Conservation (phyloP, 2,329 filamentous ascomycete species). For the Ophiocordyceps robertsii region DNA sequence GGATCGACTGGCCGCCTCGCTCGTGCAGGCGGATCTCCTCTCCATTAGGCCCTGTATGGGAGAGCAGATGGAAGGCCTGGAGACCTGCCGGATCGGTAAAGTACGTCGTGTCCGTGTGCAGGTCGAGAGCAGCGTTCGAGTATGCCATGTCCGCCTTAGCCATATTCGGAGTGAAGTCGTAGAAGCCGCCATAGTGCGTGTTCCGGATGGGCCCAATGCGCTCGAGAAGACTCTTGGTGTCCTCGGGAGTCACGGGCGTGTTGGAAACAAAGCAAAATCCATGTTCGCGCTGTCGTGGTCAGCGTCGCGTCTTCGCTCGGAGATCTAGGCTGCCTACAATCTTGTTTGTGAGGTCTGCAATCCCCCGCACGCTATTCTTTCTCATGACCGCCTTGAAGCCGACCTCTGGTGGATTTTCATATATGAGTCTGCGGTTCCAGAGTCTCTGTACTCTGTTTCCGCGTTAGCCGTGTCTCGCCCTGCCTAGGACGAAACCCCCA, state of each 20-base stretch:
- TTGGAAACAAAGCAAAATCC: constrained; percentile 69
- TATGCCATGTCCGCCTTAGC: constrained; percentile 85
- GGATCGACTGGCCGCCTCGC: constrained; percentile 60
- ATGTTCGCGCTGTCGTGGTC: constrained; percentile 37
- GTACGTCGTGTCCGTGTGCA: constrained; percentile 92
- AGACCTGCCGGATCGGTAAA: constrained; percentile 86
- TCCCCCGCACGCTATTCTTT: constrained; percentile 27
- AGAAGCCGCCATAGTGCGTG: constrained; percentile 75
- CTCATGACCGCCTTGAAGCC: constrained; percentile 47
- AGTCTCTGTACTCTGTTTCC: constrained; percentile 1
- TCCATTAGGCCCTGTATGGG: constrained; percentile 29
- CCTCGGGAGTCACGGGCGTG: constrained; percentile 52
- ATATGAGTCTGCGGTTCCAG: constrained; percentile 18
- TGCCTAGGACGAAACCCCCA: not conserved
- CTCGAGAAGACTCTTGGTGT: constrained; percentile 63
- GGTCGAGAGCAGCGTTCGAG: constrained; percentile 67
- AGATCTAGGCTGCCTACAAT: constrained; percentile 35
- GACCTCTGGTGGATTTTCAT: constrained; percentile 41
- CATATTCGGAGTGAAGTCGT: constrained; percentile 80
- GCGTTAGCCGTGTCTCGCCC: not conserved
- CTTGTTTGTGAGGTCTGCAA: constrained; percentile 48
- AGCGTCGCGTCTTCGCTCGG: constrained; percentile 2
- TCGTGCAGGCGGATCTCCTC: not conserved
- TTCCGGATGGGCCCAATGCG: constrained; percentile 75
- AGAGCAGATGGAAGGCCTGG: constrained; percentile 85